These are phyloP conservation scores for Tetrahymena elliotti DNA, from an alignment of 73 alveolate genomes.

Conservation along the genomic window DNA sequence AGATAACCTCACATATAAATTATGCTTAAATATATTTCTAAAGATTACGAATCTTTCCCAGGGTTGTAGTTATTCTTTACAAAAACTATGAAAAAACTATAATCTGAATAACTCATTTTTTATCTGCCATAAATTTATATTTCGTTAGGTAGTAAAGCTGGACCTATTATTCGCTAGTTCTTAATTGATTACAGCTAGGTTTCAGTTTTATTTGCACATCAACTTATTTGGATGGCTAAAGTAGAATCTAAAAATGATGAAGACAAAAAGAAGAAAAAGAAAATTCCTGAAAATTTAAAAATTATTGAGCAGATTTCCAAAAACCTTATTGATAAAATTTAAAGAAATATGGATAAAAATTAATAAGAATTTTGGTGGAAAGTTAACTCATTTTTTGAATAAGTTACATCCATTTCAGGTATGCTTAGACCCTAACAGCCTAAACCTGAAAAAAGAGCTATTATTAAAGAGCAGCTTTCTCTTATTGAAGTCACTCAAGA, in stretches of 20 bases:
- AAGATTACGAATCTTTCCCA: conserved; percentile 15
- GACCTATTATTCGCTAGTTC: conserved; percentile 41
- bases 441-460: conserved; percentile 84
- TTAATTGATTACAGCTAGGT: conserved; percentile 49
- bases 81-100: conserved; percentile 32
- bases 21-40: conserved; percentile 11
- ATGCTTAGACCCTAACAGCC: conserved; percentile 72
- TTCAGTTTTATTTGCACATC: conserved; percentile 58
- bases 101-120: conserved; percentile 26
- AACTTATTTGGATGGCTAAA: conserved; percentile 61
- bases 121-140: conserved; percentile 11
- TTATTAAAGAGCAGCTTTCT: conserved; percentile 67
- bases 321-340: conserved; percentile 24
- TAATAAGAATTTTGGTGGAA: conserved; percentile 49
- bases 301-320: conserved; percentile 39
- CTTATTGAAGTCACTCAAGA: conserved; percentile 72
- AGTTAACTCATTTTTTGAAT: conserved; percentile 65
- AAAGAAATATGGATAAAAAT: conserved; percentile 36
- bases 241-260: conserved; percentile 52
- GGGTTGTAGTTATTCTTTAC: conserved; percentile 26
- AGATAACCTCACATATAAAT: conserved; percentile 37
- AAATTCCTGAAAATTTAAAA: not conserved
- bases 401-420: conserved; percentile 66
- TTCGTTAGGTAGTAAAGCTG: conserved; percentile 20
- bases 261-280: conserved; percentile 40